A percentile compares a stretch with the other conserved stretches of the same genome.
Conservation (phyloP, 2,329 filamentous ascomycete genomes). For the Microsporum audouinii region DNA sequence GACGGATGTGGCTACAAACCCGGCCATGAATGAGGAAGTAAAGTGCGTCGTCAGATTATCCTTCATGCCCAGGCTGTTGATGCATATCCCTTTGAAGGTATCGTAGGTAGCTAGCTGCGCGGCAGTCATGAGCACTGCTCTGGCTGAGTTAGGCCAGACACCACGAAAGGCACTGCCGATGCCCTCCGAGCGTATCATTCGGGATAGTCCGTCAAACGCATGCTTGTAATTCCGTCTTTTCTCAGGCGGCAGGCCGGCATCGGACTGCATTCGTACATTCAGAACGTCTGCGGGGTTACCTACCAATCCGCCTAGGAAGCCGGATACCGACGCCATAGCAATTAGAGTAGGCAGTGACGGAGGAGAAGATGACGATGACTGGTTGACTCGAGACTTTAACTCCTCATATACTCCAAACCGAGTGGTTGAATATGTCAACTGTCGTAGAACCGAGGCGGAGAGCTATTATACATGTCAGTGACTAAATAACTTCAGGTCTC, state of each 20-base stretch:
- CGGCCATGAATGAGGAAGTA: constrained; percentile 49
- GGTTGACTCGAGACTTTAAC: constrained; percentile 60
- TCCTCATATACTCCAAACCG: constrained; percentile 96
- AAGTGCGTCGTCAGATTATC: constrained; percentile 53
- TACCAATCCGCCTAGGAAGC: constrained; percentile 75
- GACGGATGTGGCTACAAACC: constrained; percentile 56
- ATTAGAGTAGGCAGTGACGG: constrained; percentile 68
- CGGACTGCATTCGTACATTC: constrained; percentile 98
- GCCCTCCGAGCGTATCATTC: constrained; percentile 83
- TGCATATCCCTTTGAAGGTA: constrained; percentile 48
- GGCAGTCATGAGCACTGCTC: constrained; percentile 55
- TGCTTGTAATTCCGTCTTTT: constrained; percentile 80
- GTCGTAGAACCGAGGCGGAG: constrained; percentile 82
- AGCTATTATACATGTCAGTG: constrained; percentile 39
- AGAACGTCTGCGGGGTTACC: constrained; percentile 94
- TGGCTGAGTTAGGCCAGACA: constrained; percentile 51
- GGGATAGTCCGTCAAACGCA: constrained; percentile 71
- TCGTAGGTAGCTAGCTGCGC: constrained; percentile 55
- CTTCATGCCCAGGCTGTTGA: constrained; percentile 41
- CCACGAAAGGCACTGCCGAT: constrained; percentile 64
- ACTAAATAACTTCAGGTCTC: no score
- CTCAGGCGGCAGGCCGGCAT: constrained; percentile 59
- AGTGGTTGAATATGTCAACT: constrained; percentile 91
- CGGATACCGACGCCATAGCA: constrained; percentile 69
- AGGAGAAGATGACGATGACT: constrained; percentile 34